Percentiles rank a stretch among this genome's conserved stretches.
Conservation (phyloP, 305 asterid genomes). For the Ilex paraguariensis region DNA sequence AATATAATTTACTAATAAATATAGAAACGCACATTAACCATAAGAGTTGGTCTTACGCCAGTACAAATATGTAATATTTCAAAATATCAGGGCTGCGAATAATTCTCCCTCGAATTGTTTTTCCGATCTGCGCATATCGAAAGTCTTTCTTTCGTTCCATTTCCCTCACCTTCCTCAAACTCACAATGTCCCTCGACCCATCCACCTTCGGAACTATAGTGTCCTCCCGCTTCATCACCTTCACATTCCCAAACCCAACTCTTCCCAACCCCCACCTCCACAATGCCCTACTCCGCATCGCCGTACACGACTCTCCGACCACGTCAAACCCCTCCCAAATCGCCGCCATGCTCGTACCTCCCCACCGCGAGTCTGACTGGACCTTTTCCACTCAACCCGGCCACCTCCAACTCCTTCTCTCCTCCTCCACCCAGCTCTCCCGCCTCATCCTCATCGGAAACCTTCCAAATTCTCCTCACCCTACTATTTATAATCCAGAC, state of each 20-base stretch:
- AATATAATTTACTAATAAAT: too few species aligned
- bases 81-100: too few species aligned
- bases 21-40: too few species aligned
- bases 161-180: too few species aligned
- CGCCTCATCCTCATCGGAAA: conserved; percentile 65
- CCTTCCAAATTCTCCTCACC: conserved; percentile 16
- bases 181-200: conserved; percentile 24
- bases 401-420: conserved; percentile 72
- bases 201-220: conserved; percentile 43
- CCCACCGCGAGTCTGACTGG: conserved; percentile 83
- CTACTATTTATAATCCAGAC: conserved; percentile 27
- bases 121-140: too few species aligned
- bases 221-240: conserved; percentile 68
- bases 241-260: conserved; percentile 46
- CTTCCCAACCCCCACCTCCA: conserved; percentile 22
- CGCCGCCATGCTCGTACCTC: conserved; percentile 77
- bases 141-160: too few species aligned
- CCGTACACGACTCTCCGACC: conserved; percentile 63
- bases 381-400: conserved; percentile 70
- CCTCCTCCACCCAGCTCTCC: conserved; percentile 45
- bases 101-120: too few species aligned
- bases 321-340: conserved; percentile 17
- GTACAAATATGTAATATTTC: too few species aligned
- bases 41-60: too few species aligned
- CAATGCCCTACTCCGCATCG: conserved; percentile 40